A percentile compares a stretch with the other conserved stretches of the same genome.
These are phyloP conservation scores for Podila verticillata DNA, from an alignment of 192 early-diverging fungal species.

Conservation along the genomic window DNA sequence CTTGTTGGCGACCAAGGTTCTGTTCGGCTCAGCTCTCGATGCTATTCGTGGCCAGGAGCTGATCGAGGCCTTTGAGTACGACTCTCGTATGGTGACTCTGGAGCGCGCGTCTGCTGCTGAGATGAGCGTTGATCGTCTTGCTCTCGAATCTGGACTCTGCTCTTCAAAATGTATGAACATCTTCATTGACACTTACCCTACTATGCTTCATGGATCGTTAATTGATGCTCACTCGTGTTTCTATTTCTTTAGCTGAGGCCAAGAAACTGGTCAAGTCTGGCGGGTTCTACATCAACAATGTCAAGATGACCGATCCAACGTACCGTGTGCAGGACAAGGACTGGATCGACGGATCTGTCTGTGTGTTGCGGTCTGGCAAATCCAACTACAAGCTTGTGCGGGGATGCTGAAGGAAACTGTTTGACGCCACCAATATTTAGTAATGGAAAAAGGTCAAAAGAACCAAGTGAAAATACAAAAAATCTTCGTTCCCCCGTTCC, in stretches of 20 bases:
- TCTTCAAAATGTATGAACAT: slow-evolving; percentile 71
- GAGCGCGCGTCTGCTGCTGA: slow-evolving; percentile 54
- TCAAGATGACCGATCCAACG: slow-evolving; percentile 56
- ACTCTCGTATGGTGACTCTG: slow-evolving; percentile 62
- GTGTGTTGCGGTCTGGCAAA: slow-evolving; percentile 82
- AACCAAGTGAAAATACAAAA: too few relatives aligned
- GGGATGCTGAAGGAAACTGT: too few relatives aligned
- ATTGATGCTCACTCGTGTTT: not conserved
- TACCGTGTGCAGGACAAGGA: slow-evolving; percentile 55
- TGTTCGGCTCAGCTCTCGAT: slow-evolving; percentile 74
- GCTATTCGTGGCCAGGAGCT: slow-evolving; percentile 64
- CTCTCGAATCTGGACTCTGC: slow-evolving; percentile 66
- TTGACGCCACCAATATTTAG: too few relatives aligned
- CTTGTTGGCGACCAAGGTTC: slow-evolving; percentile 73
- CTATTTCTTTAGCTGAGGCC: slow-evolving; percentile 67
- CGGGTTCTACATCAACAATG: slow-evolving; percentile 85
- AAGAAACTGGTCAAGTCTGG: slow-evolving; percentile 78
- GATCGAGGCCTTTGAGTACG: slow-evolving; percentile 76
- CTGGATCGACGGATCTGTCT: slow-evolving; percentile 74
- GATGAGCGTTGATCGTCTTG: slow-evolving; percentile 66
- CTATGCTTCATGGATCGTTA: not conserved
- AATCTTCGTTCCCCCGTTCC: too few relatives aligned
- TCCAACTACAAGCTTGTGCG: slow-evolving; percentile 74
- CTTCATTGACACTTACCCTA: too few relatives aligned
- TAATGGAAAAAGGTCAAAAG: too few relatives aligned